Conservation (phyloP, 2,329 filamentous ascomycete genomes). For the Metarhizium anisopliae region DNA sequence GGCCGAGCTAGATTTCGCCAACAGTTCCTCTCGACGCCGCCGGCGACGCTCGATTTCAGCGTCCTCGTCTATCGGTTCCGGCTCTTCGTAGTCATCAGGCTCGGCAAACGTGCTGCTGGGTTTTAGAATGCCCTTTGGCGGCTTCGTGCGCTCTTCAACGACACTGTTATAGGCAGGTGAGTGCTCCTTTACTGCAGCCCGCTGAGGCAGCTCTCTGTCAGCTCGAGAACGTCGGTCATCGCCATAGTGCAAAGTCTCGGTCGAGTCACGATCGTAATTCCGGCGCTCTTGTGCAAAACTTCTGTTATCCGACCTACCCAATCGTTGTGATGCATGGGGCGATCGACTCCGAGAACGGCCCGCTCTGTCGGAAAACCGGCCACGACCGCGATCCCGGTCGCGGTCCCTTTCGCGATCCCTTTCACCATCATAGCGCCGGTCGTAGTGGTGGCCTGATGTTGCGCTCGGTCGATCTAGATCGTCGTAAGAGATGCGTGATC, state of each 20-base stretch:
- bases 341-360: slow-evolving; percentile 47
- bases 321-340: slow-evolving; percentile 31
- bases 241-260: slow-evolving; percentile 7
- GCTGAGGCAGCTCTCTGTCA: slow-evolving; percentile 54
- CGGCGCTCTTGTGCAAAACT: slow-evolving; percentile 21
- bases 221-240: slow-evolving; percentile 10
- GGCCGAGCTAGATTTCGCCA: slow-evolving; percentile 70
- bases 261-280: slow-evolving; percentile 2
- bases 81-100: slow-evolving; percentile 39
- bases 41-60: slow-evolving; percentile 78
- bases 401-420: slow-evolving; percentile 25
- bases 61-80: slow-evolving; percentile 65
- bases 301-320: slow-evolving; percentile 26
- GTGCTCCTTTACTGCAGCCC: slow-evolving; percentile 49
- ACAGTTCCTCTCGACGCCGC: slow-evolving; percentile 73
- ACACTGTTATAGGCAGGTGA: slow-evolving; percentile 51
- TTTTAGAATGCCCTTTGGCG: background rate
- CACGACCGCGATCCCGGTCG: slow-evolving; percentile 13
- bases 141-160: slow-evolving; percentile 57
- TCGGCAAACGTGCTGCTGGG: slow-evolving; percentile 15
- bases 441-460: slow-evolving; percentile 7
- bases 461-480: slow-evolving; percentile 45
- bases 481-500: slow-evolving; percentile 42
- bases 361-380: slow-evolving; percentile 39
- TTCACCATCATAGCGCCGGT: slow-evolving; percentile 23